Percentiles rank a stretch among this genome's conserved stretches.
These are phyloP conservation scores for Trypanosomatidae sp. DNA, from an alignment of 208 protist genomes.

Conservation along the genomic window DNA sequence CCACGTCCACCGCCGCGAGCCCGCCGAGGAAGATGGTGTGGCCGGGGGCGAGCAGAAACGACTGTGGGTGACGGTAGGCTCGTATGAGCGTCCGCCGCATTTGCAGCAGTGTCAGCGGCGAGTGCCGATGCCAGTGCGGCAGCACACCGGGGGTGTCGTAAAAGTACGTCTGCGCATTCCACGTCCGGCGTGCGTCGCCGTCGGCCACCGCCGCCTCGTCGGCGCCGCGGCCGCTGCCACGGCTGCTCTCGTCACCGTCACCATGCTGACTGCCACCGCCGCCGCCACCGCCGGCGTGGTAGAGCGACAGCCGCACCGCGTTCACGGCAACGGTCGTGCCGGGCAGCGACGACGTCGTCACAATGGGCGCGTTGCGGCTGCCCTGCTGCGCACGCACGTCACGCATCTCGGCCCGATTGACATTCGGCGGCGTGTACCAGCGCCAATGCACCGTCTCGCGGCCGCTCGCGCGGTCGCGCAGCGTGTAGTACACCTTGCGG, in stretches of 20 bases:
- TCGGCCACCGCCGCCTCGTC: neutral
- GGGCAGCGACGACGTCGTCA: constrained; percentile 82
- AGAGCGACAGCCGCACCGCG: constrained; percentile 55
- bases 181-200: constrained; percentile 4
- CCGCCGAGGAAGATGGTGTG: constrained; percentile 80
- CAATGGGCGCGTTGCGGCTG: constrained; percentile 77
- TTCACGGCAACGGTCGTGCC: constrained; percentile 80
- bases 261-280: too few species aligned
- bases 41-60: constrained; percentile 67
- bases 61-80: constrained; percentile 79
- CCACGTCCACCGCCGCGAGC: constrained; percentile 73
- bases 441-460: constrained; percentile 72
- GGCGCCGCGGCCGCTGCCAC: neutral
- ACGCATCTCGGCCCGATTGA: constrained; percentile 81
- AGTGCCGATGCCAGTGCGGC: constrained; percentile 75
- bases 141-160: constrained; percentile 85
- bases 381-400: constrained; percentile 77
- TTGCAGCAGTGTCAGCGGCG: constrained; percentile 73
- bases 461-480: constrained; percentile 23
- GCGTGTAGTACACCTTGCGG: constrained; percentile 82
- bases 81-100: constrained; percentile 84
- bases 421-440: constrained; percentile 83
- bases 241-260: neutral
- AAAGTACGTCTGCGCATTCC: constrained; percentile 28
- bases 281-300: neutral